These are phyloP conservation scores for Cercospora nicotianae DNA, from an alignment of 2,329 filamentous ascomycete species.

Conservation along the genomic window DNA sequence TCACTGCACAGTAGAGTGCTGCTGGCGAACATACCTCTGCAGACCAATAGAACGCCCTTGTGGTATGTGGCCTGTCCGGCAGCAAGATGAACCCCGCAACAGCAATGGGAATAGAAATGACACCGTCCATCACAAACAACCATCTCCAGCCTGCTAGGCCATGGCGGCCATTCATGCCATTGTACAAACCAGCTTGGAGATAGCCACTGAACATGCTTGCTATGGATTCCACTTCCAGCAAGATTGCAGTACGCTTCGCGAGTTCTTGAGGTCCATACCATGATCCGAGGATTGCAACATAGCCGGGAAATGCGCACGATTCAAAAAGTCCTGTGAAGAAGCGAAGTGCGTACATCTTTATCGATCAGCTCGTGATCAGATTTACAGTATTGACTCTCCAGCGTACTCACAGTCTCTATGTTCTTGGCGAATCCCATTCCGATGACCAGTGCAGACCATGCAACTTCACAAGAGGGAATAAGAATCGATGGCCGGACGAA, in stretches of 20 bases:
- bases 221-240: slow-evolving; percentile 20
- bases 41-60: slow-evolving; percentile 20
- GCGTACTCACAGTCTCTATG: slow-evolving; percentile 14
- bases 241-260: slow-evolving; percentile 21
- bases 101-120: slow-evolving; percentile 22
- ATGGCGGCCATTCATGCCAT: slow-evolving; percentile 20
- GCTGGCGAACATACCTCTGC: neutral
- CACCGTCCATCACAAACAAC: slow-evolving; percentile 24
- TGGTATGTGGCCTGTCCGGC: slow-evolving; percentile 22
- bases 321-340: slow-evolving; percentile 22
- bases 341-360: slow-evolving; percentile 17
- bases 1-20: rapidly evolving
- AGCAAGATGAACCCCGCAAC: slow-evolving; percentile 23
- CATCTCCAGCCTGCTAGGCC: slow-evolving; percentile 25
- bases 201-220: slow-evolving; percentile 25
- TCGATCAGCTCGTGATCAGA: neutral
- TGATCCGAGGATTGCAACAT: slow-evolving; percentile 15
- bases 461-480: slow-evolving; percentile 18
- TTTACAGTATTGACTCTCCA: neutral
- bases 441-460: slow-evolving; percentile 20
- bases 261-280: slow-evolving; percentile 25
- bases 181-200: slow-evolving; percentile 24
- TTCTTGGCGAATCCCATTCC: slow-evolving; percentile 21
- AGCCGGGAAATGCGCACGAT: slow-evolving; percentile 20
- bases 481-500: slow-evolving; percentile 17